A percentile compares a stretch with the other conserved stretches of the same genome.
These are phyloP conservation scores for Penicillium subrubescens DNA, from an alignment of 495 filamentous ascomycete species.

Conservation along the genomic window DNA sequence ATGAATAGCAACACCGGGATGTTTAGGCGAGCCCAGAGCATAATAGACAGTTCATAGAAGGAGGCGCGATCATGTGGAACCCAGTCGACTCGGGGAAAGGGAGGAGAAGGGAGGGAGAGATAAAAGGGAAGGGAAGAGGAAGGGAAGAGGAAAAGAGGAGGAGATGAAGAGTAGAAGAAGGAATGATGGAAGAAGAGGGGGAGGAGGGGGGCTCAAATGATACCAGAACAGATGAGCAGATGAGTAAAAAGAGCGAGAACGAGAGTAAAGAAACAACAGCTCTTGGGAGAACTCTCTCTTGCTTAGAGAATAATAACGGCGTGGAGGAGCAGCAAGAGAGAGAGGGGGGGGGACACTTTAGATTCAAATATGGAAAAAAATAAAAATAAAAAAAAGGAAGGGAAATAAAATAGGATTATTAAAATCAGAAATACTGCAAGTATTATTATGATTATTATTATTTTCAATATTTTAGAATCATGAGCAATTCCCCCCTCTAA, in stretches of 20 bases:
- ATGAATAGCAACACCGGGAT: constrained; percentile 25
- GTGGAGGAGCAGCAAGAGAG: constrained; percentile 5
- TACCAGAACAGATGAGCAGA: constrained; percentile 3
- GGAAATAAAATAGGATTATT: neutral
- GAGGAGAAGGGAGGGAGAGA: constrained; percentile 8
- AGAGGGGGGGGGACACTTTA: neutral
- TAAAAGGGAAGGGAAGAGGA: constrained; percentile 6
- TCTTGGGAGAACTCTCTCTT: neutral
- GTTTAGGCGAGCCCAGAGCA: constrained; percentile 20
- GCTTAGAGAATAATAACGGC: constrained; percentile 31
- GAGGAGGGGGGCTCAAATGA: constrained; percentile 17
- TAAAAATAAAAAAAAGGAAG: neutral
- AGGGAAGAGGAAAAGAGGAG: neutral
- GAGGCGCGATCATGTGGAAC: neutral
- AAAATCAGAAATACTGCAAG: neutral
- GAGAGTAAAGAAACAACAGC: neutral
- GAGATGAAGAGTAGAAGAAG: constrained; percentile 1
- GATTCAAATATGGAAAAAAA: constrained; percentile 4
- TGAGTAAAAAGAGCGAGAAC: constrained; percentile 19
- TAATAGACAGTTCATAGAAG: constrained; percentile 24
- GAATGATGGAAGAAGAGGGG: neutral
- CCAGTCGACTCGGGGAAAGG: neutral
- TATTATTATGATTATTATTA: neutral
- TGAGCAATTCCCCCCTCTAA: neutral
- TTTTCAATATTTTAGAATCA: neutral